Evolutionary conservation across 2,329 filamentous ascomycete genomes (phyloP), one percentile per base, ranked within the genome.

Genomic region (Fusarium sambucinum): DNA sequence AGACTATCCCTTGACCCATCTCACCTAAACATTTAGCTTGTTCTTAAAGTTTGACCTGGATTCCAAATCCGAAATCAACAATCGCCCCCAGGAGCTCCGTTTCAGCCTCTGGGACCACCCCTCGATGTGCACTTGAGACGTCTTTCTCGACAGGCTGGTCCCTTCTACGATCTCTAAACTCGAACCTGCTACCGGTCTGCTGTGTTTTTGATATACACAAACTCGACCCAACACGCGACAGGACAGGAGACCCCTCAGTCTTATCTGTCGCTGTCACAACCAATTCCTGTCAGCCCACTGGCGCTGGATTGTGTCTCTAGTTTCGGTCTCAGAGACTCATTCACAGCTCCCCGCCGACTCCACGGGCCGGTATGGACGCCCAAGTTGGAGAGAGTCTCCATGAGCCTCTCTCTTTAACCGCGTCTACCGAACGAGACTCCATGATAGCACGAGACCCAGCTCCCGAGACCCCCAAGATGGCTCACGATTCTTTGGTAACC

Each of bases 401-500:
- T 73, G 75, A 73, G 56, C 60, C 69, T 63, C 63, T 74, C 68
- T 71, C 73, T 71, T 70, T 66, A 40, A 47, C 71, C 47, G 54
- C 61, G 55, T 55, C 70, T 53, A 44, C 65, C 48, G 67, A 63
- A 62, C 63, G 55, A 69, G 53, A 40, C 59, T 68, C 72, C 63
- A 69, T 61, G 68, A 74, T 61, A 59, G 63, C 59, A 47, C 70
- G 70, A 63, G 73, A 77, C 59, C 54, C 63, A 59, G 68, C 68
- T 48, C 68, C 70, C 40, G 76, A 75, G 70, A 78, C 77, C 44
- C 77, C 78, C n/a, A 80, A 76, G 62, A 80, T 80, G 76, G 69
- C 77, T 21, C 85, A 86, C 76, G 90, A 93, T 78, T 93, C 91
- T 21, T 90, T 93, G 89, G 90, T 93, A 45, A 93, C 91, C 10